Conservation (phyloP, 2,329 filamentous ascomycete species). For the Tolypocladium guangdongense region DNA sequence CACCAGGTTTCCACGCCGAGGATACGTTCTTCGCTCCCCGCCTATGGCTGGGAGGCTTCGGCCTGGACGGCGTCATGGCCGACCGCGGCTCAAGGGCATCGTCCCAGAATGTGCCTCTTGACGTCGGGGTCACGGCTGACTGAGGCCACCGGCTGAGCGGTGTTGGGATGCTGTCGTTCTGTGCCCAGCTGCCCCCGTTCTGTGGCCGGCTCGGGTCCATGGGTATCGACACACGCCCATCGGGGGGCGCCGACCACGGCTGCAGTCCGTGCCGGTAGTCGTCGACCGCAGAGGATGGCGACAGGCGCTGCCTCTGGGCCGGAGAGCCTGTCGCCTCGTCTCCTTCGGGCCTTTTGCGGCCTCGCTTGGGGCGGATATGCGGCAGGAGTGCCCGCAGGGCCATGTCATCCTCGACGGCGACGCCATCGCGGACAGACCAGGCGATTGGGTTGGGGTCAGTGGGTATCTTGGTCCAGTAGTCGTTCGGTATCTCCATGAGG, state of each 20-base stretch:
- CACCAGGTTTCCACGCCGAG: constrained; percentile 72
- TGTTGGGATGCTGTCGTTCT: constrained; percentile 46
- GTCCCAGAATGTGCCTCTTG: constrained; percentile 41
- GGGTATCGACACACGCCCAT: constrained; percentile 21
- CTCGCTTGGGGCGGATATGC: constrained; percentile 55
- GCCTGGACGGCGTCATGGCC: constrained; percentile 57
- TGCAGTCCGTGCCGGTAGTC: constrained; percentile 23
- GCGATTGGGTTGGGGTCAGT: constrained; percentile 49
- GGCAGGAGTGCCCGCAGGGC: constrained; percentile 76
- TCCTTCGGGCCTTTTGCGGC: constrained; percentile 53
- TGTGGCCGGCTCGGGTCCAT: constrained; percentile 24
- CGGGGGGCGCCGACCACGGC: constrained; percentile 36
- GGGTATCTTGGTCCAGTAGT: constrained; percentile 72
- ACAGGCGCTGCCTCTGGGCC: constrained; percentile 51
- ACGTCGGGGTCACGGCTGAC: constrained; percentile 63
- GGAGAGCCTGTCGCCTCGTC: constrained; percentile 38
- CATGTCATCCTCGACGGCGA: constrained; percentile 78
- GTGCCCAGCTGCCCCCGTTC: constrained; percentile 10
- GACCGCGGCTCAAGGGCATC: constrained; percentile 56
- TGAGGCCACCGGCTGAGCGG: constrained; percentile 62
- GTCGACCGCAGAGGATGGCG: constrained; percentile 36
- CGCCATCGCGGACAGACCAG: constrained; percentile 63
- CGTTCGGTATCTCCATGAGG: constrained; percentile 63
- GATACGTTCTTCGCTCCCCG: constrained; percentile 80
- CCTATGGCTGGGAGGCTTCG: constrained; percentile 34